phyloP scores from a whole-genome alignment of 2,329 filamentous ascomycete genomes.

The Colletotrichum coccodes region DNA sequence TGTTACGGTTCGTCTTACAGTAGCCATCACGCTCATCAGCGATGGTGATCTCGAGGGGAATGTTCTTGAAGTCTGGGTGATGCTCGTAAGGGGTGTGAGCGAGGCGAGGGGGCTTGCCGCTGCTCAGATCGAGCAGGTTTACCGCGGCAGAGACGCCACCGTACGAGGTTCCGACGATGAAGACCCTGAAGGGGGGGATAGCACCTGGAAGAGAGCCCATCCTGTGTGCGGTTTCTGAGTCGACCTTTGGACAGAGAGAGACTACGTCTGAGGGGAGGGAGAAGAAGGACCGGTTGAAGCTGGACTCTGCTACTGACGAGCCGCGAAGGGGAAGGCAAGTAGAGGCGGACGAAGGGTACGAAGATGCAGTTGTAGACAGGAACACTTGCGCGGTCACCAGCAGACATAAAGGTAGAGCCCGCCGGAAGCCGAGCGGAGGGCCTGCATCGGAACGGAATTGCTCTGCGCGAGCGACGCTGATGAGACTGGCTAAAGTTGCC shows the following conservation, averaged over 20 bases:
- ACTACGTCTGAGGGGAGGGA: not conserved
- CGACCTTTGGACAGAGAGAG: not conserved
- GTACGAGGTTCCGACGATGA: slow-evolving; percentile 79
- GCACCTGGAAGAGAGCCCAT: slow-evolving; percentile 34
- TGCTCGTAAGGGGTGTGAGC: slow-evolving; percentile 48
- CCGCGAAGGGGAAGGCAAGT: slow-evolving; percentile 10
- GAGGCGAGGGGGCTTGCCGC: slow-evolving; percentile 63
- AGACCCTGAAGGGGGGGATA: slow-evolving; percentile 61
- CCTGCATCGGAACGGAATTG: slow-evolving; percentile 23
- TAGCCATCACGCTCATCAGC: slow-evolving; percentile 87
- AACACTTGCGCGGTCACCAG: slow-evolving; percentile 15
- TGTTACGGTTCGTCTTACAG: slow-evolving; percentile 61
- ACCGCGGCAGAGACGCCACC: slow-evolving; percentile 74
- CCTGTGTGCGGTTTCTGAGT: slow-evolving; percentile 4
- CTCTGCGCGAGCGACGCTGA: slow-evolving; percentile 13
- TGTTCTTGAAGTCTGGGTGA: slow-evolving; percentile 53
- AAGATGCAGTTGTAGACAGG: slow-evolving; percentile 15
- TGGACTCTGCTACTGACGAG: slow-evolving; percentile 7
- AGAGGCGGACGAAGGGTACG: slow-evolving; percentile 10
- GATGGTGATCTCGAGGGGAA: slow-evolving; percentile 76
- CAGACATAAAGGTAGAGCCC: slow-evolving; percentile 25
- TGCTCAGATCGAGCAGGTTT: slow-evolving; percentile 74
- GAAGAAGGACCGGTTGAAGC: not conserved
- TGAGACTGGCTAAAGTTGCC: slow-evolving; percentile 20
- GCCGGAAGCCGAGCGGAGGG: slow-evolving; percentile 27